phyloP scores from a whole-genome alignment of 345 rosid species.

The Dipteronia sinensis region DNA sequence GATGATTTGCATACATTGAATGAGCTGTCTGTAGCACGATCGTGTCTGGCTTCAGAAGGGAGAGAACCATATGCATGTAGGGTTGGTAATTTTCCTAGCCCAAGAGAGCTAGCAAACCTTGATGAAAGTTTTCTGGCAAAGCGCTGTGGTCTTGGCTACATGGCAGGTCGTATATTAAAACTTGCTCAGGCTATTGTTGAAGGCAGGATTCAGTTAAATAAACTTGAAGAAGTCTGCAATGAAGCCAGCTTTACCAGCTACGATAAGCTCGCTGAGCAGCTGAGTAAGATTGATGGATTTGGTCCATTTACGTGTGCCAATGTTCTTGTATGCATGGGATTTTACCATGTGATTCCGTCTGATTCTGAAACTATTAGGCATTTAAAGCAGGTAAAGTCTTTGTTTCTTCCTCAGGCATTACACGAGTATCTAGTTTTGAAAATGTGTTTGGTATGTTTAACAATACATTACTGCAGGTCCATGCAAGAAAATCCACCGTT shows the following conservation, averaged over 20 bases:
- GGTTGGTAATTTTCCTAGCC: conserved; percentile 47
- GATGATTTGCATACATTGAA: background rate
- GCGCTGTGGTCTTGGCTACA: conserved; percentile 49
- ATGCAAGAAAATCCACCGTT: conserved; percentile 31
- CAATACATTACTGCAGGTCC: conserved; percentile 32
- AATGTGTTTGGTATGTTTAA: background rate
- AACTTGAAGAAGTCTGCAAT: conserved; percentile 37
- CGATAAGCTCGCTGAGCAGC: conserved; percentile 31
- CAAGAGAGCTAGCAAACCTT: conserved; percentile 46
- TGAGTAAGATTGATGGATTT: conserved; percentile 43
- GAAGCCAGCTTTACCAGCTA: conserved; percentile 29
- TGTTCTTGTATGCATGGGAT: conserved; percentile 60
- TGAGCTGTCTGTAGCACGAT: background rate
- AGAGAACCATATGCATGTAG: background rate
- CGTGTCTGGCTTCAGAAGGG: too few species aligned
- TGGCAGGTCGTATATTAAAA: conserved; percentile 50
- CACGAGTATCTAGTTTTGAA: background rate
- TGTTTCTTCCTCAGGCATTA: background rate
- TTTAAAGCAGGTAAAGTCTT: conserved; percentile 43
- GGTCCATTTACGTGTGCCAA: conserved; percentile 60
- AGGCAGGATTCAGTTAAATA: conserved; percentile 38
- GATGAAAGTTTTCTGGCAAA: conserved; percentile 48
- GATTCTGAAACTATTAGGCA: conserved; percentile 61
- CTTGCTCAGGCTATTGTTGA: conserved; percentile 46
- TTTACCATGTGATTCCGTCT: conserved; percentile 50